A percentile compares a stretch with the other conserved stretches of the same genome.
phyloP scores from a whole-genome alignment of 345 rosid genomes.

The Citrus reticulata region DNA sequence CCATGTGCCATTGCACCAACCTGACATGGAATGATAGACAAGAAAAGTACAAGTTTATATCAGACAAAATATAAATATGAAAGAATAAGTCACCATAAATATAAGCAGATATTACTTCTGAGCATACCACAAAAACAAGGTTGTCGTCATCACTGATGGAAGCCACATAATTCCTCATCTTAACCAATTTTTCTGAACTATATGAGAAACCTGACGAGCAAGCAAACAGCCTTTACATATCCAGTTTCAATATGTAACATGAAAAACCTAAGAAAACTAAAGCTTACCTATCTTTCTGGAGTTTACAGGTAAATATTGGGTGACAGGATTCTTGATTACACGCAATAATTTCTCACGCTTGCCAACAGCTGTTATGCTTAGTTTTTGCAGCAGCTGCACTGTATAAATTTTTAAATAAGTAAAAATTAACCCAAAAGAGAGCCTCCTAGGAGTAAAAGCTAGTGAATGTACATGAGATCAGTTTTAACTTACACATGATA shows the following conservation, averaged over 20 bases:
- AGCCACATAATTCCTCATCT: slow-evolving; percentile 56
- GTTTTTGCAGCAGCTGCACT: slow-evolving; percentile 89
- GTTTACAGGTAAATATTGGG: slow-evolving; percentile 56
- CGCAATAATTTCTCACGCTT: slow-evolving; percentile 78
- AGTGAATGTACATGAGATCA: neutral
- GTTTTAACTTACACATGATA: slow-evolving; percentile 62
- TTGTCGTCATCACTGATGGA: slow-evolving; percentile 46
- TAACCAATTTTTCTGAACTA: slow-evolving; percentile 70
- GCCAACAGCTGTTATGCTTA: slow-evolving; percentile 69
- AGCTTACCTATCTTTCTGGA: slow-evolving; percentile 64
- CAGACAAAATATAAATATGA: neutral
- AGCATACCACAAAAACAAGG: slow-evolving; percentile 87
- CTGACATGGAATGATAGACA: slow-evolving; percentile 26
- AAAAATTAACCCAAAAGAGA: slow-evolving; percentile 1
- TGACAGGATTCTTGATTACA: slow-evolving; percentile 76
- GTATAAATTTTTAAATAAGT: slow-evolving; percentile 19
- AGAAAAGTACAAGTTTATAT: neutral
- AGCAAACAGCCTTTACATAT: neutral
- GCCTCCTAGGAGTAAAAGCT: neutral
- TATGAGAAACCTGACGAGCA: slow-evolving; percentile 65
- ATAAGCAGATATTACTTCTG: neutral
- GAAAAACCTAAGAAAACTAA: neutral
- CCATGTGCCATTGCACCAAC: slow-evolving; percentile 96
- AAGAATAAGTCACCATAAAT: neutral
- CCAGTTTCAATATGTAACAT: neutral